Evolutionary conservation across 1,139 yeast genomes (phyloP), one percentile per base, ranked within the genome.

Genomic region (Zygotorulaspora mrakii): DNA sequence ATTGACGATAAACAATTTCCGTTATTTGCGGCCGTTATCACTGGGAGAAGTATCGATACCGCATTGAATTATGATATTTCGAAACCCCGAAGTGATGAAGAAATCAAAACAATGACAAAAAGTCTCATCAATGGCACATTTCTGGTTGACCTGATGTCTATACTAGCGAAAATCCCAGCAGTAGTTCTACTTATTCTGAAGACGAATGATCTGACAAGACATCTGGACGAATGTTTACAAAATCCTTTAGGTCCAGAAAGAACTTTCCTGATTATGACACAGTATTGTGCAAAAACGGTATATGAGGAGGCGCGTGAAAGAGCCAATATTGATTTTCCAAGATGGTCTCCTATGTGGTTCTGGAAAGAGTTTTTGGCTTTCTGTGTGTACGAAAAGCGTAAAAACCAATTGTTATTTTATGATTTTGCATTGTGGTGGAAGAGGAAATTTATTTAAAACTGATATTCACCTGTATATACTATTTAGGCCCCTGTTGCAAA

Each of bases 161-260:
- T 94, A 42, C 69, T 94, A 36, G 78, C 91, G 18, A 69, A 75
- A 16, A 78, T 94, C 69, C 99, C 99, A 2, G 70, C 91, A 37
- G 77, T 89, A 22, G 95, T 91, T 18, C 65, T 94, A 32, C 71
- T 91, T 48, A 85, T 94, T 42, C 69, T 94, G 54, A 94, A 94
- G 60, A 94, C 99, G 0, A 91, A 94, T 59, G 99, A 94, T 67
- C 70, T 94, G 43, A 88, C 95, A 0, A 72, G 99, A 53, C 82
- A 80, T 50, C 68, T 91, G 38, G 98, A 91, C 62, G 97, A 91
- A 55, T 73, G 76, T 46, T 70, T 91, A 44, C 76, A 83, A 34
- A 79, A 81, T 48, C 95, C 96, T 0, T 66, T 89, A 34, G 97
- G 97, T 0, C 84, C 88, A 1, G 91, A 85, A 59, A 70, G 96